phyloP scores from a whole-genome alignment of 73 alveolate species.

The Breviolum minutum region DNA sequence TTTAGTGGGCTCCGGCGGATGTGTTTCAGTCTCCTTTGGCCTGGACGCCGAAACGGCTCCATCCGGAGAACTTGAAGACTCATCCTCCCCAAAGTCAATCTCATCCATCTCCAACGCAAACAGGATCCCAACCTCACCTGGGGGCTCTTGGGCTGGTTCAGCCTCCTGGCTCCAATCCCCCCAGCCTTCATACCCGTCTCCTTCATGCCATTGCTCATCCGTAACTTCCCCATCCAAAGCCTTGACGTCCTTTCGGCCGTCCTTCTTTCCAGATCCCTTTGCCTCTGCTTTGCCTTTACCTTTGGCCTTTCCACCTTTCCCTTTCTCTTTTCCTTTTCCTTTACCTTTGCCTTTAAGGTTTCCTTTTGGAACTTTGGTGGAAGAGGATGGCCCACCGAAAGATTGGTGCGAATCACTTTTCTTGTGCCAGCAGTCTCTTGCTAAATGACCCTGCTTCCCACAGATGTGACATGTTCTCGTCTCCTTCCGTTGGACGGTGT shows the following conservation, averaged over 20 bases:
- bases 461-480: constrained; percentile 6
- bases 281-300: constrained; percentile 19
- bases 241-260: neutral
- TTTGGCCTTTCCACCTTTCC: constrained; percentile 7
- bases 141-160: neutral
- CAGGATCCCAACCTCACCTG: neutral
- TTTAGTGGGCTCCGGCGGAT: neutral
- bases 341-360: neutral
- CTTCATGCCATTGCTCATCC: neutral
- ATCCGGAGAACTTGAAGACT: neutral
- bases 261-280: constrained; percentile 9
- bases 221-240: neutral
- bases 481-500: neutral
- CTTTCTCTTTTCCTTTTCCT: neutral
- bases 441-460: neutral
- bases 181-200: neutral
- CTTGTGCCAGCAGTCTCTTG: neutral
- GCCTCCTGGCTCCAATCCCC: neutral
- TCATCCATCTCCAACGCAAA: neutral
- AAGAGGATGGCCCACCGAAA: neutral
- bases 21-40: neutral
- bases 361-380: neutral
- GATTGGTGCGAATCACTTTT: neutral
- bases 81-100: too few species aligned
- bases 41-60: neutral